Conservation (phyloP, 768 basidiomycete genomes). For the Scleroderma citrinum region DNA sequence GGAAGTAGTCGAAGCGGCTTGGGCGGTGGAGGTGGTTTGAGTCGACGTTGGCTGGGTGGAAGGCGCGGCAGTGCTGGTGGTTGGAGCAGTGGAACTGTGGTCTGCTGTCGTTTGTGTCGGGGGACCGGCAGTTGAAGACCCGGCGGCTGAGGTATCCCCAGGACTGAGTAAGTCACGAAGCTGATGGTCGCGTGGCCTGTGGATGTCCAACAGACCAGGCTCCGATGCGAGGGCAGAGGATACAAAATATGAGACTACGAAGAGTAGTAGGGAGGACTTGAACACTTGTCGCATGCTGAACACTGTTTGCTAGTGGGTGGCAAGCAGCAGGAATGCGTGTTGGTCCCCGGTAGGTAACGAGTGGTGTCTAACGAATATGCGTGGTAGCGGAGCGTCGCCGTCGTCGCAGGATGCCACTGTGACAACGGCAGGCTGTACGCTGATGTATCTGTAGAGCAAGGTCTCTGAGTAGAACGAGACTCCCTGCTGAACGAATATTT, state of each 20-base stretch:
- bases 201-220: conserved; percentile 12
- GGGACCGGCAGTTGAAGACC: neutral
- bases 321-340: neutral
- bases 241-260: conserved; percentile 20
- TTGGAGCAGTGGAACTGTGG: conserved; percentile 7
- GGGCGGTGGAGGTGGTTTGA: conserved; percentile 3
- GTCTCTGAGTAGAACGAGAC: neutral
- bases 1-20: conserved; percentile 1
- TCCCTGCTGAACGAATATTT: neutral
- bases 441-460: neutral
- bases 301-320: conserved; percentile 7
- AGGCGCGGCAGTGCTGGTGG: conserved; percentile 5
- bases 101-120: conserved; percentile 2
- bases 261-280: conserved; percentile 16
- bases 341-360: conserved; percentile 9
- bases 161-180: conserved; percentile 3
- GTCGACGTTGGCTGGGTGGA: conserved; percentile 3
- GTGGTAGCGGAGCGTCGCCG: conserved; percentile 12
- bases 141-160: conserved; percentile 5
- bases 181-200: conserved; percentile 6
- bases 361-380: conserved; percentile 19
- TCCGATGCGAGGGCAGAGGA: conserved; percentile 20
- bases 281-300: conserved; percentile 19
- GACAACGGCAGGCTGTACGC: conserved; percentile 1
- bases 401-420: conserved; percentile 3